Percentiles rank a stretch among this genome's conserved stretches.
Evolutionary conservation across 1,284 basidiomycete species (phyloP).

Genomic region (Wallemia hederae): DNA sequence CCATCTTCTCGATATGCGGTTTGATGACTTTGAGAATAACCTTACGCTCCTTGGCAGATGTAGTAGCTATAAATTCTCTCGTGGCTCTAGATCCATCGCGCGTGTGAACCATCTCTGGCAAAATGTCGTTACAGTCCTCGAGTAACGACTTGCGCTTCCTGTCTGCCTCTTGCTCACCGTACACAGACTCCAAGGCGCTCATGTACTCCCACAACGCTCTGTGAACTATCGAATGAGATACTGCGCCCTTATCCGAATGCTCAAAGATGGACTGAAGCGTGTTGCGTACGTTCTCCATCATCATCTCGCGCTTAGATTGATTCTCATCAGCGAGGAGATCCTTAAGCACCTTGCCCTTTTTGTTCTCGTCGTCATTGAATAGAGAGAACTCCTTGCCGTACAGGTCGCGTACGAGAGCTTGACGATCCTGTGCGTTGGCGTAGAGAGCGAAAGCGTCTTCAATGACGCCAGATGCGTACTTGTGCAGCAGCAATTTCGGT

Average conservation of each 20-base stretch:
- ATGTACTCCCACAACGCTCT: conserved; percentile 49
- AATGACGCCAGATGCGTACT: conserved; percentile 47
- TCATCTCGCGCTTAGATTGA: conserved; percentile 28
- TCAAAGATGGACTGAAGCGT: conserved; percentile 50
- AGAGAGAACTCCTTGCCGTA: conserved; percentile 58
- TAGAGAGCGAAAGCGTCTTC: conserved; percentile 65
- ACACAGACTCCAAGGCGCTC: conserved; percentile 21
- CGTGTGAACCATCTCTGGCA: conserved; percentile 73
- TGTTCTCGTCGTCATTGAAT: conserved; percentile 35
- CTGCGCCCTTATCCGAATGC: conserved; percentile 58
- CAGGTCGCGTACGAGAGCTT: conserved; percentile 48
- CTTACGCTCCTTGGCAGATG: conserved; percentile 69
- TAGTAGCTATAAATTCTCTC: conserved; percentile 46
- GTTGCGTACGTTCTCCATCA: conserved; percentile 36
- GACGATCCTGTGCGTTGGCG: conserved; percentile 48
- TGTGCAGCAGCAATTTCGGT: conserved; percentile 42
- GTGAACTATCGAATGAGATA: conserved; percentile 58
- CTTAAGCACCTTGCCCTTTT: conserved; percentile 17
- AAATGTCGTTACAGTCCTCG: conserved; percentile 39
- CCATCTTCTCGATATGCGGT: conserved; percentile 58
- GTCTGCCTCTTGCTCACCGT: conserved; percentile 13
- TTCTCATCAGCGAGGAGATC: conserved; percentile 35
- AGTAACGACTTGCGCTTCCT: conserved; percentile 30
- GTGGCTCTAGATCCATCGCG: conserved; percentile 62
- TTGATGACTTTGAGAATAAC: conserved; percentile 56